Conservation (phyloP, 352 stramenopile species). For the Globisporangium alternatum region DNA sequence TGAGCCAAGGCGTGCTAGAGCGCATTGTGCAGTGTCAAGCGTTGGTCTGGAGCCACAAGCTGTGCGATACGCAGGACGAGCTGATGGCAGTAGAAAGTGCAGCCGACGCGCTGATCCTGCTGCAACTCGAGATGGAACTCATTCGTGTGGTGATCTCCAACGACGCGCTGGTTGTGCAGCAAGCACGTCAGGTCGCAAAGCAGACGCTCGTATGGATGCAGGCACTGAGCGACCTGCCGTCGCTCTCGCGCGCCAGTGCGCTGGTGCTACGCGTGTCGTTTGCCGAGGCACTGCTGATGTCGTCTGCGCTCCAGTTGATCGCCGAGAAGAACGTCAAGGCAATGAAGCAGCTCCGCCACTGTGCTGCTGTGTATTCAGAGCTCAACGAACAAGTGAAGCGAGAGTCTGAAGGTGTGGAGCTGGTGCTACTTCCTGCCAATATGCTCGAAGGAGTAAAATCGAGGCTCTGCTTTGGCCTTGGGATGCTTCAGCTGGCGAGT, state of each 20-base stretch:
- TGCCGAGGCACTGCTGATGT: constrained; percentile 32
- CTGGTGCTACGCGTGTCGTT: constrained; percentile 23
- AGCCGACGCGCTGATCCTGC: constrained; percentile 24
- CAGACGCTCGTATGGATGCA: constrained; percentile 31
- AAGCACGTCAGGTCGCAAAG: constrained; percentile 20
- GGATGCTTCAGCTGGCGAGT: constrained; percentile 29
- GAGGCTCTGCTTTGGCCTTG: constrained; percentile 31
- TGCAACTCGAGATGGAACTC: constrained; percentile 28
- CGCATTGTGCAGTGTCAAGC: constrained; percentile 20
- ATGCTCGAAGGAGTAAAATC: constrained; percentile 16
- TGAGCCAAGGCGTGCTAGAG: constrained; percentile 9
- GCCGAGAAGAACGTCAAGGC: constrained; percentile 27
- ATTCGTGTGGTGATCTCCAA: constrained; percentile 40
- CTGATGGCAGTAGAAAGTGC: constrained; percentile 15
- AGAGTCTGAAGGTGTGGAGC: not conserved
- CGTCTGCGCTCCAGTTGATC: constrained; percentile 25
- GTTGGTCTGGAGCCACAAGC: constrained; percentile 32
- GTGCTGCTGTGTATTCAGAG: constrained; percentile 23
- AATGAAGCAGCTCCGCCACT: constrained; percentile 25
- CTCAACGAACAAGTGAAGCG: constrained; percentile 21
- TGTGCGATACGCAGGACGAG: constrained; percentile 17
- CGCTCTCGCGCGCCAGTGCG: constrained; percentile 27
- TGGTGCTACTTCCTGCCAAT: constrained; percentile 10
- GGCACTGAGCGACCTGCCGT: constrained; percentile 24
- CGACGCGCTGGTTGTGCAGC: constrained; percentile 25